Percentiles rank a stretch among this genome's conserved stretches.
These are phyloP conservation scores for Gautieria morchelliformis DNA, from an alignment of 768 basidiomycete species.

Conservation along the genomic window DNA sequence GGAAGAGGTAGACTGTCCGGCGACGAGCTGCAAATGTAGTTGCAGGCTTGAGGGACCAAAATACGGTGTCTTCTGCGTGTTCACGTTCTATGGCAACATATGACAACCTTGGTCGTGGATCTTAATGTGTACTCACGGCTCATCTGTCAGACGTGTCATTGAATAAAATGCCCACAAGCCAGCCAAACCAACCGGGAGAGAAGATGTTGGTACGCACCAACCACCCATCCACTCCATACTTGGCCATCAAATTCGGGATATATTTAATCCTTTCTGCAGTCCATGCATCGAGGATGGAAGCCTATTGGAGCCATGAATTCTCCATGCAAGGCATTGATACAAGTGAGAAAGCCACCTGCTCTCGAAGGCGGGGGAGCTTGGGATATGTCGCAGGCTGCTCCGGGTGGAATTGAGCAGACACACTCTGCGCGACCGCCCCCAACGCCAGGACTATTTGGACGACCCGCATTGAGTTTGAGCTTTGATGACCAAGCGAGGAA, in stretches of 20 bases:
- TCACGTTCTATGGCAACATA: conserved; percentile 26
- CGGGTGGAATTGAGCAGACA: background rate
- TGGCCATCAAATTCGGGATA: conserved; percentile 33
- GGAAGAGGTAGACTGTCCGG: conserved; percentile 41
- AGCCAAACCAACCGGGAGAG: background rate
- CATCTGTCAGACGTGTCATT: background rate
- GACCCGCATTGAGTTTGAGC: too few species aligned
- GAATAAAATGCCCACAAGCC: background rate
- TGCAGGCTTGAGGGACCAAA: conserved; percentile 41
- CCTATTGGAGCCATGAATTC: conserved; percentile 11
- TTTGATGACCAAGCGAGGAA: too few species aligned
- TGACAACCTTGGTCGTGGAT: too few species aligned
- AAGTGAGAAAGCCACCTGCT: conserved; percentile 17
- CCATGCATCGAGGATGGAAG: conserved; percentile 32
- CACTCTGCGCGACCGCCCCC: background rate
- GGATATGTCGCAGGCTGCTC: conserved; percentile 24
- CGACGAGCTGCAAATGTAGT: conserved; percentile 40
- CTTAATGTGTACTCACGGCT: background rate
- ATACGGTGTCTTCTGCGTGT: conserved; percentile 45
- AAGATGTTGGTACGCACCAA: conserved; percentile 20
- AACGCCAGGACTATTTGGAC: too few species aligned
- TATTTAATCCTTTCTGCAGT: conserved; percentile 29
- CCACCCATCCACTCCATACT: conserved; percentile 35
- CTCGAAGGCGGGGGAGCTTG: conserved; percentile 29
- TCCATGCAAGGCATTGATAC: background rate